phyloP scores from a whole-genome alignment of 2,329 filamentous ascomycete species.

The Tothia fuscella region DNA sequence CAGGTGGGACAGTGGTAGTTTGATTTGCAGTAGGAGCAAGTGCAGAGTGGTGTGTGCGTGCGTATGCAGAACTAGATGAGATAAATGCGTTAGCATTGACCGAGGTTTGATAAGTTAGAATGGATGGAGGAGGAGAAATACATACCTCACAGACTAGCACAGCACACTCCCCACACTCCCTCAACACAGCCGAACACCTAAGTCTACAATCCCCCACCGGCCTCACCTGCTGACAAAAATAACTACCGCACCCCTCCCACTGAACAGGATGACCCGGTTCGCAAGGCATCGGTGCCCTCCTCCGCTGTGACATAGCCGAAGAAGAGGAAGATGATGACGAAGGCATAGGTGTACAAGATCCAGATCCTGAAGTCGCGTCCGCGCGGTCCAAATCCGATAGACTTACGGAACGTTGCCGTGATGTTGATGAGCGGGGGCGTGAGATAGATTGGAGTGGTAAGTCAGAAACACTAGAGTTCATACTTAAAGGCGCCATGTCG shows the following conservation, averaged over 20 bases:
- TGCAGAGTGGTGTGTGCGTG: constrained; percentile 21
- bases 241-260: constrained; percentile 31
- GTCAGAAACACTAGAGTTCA: neutral
- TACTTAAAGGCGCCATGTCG: neutral
- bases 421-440: neutral
- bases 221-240: constrained; percentile 28
- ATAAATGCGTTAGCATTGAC: constrained; percentile 13
- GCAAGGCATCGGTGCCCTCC: neutral
- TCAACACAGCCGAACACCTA: constrained; percentile 24
- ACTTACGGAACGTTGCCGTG: constrained; percentile 8
- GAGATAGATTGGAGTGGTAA: constrained; percentile 3
- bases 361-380: neutral
- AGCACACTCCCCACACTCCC: constrained; percentile 27
- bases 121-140: constrained; percentile 8
- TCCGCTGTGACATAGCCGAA: constrained; percentile 16
- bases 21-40: constrained; percentile 27
- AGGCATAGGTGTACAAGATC: neutral
- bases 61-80: constrained; percentile 20
- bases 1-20: constrained; percentile 30
- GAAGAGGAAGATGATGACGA: too few relatives aligned
- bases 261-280: constrained; percentile 26
- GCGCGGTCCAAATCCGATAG: constrained; percentile 8
- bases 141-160: constrained; percentile 31
- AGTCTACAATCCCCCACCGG: constrained; percentile 27
- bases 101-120: too few relatives aligned